phyloP scores from a whole-genome alignment of 106 monocot genomes.

The Dioscorea dumetorum region DNA sequence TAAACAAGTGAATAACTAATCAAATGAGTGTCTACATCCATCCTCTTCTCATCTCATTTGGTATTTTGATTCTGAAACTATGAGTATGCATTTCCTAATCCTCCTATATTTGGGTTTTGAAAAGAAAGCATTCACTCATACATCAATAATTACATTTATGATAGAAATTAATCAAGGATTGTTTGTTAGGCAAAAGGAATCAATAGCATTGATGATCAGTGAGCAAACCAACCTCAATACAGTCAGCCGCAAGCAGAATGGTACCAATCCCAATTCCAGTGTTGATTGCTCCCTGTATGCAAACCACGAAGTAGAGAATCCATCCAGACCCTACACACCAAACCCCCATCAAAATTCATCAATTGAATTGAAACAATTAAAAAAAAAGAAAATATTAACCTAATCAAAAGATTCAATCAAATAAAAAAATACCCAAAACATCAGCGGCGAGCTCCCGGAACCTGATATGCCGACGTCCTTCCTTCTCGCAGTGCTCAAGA shows the following conservation, averaged over 20 bases:
- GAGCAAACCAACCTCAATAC: slow-evolving; percentile 39
- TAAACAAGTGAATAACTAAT: too few relatives aligned
- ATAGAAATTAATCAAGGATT: too few relatives aligned
- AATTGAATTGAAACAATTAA: not conserved
- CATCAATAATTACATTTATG: too few relatives aligned
- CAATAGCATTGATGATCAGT: not conserved
- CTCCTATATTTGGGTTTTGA: too few relatives aligned
- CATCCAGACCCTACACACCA: slow-evolving; percentile 45
- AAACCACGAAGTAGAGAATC: slow-evolving; percentile 73
- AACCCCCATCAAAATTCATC: not conserved
- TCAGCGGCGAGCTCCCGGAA: slow-evolving; percentile 81
- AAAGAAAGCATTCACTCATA: too few relatives aligned
- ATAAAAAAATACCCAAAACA: slow-evolving; percentile 35
- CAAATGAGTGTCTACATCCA: too few relatives aligned
- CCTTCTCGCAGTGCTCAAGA: slow-evolving; percentile 68
- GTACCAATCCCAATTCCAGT: slow-evolving; percentile 70
- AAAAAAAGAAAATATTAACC: not conserved
- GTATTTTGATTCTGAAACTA: too few relatives aligned
- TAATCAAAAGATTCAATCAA: not conserved
- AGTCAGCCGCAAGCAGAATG: slow-evolving; percentile 66
- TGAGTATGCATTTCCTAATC: too few relatives aligned
- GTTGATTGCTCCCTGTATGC: slow-evolving; percentile 56
- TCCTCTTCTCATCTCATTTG: too few relatives aligned
- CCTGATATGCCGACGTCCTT: slow-evolving; percentile 66
- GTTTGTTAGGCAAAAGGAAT: too few relatives aligned